Evolutionary conservation across 23 red algal genomes (phyloP), one percentile per base, ranked within the genome.

Genomic region (Cyanidiococcus yangmingshanensis): DNA sequence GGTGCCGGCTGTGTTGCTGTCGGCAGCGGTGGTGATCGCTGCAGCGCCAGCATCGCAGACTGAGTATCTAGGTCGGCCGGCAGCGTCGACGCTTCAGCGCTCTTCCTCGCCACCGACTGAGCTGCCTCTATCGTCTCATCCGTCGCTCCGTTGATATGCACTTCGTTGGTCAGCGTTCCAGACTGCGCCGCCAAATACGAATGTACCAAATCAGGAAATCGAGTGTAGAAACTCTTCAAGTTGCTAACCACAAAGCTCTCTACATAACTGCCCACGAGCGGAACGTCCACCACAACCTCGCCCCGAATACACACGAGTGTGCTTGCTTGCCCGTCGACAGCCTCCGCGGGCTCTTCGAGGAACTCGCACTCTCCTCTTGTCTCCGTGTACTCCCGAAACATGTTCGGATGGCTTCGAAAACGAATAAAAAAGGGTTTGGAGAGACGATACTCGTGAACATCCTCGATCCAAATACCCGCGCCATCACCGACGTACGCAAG

Each of bases 371-470:
- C 63, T 7, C 63, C 63, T 30, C 63, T 25, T 2, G 63, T 71
- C 63, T 71, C 63, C 12, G 63, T 71, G 32, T 71, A 71, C 63
- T 71, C 63, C 63, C 32, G 63, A 35, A 71, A 71, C 63, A 71
- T 71, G 27, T 71, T 71, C 63, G 63, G 63, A 71, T 71, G 63
- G 63, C 63, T 71, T 2, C 63, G 21, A 29, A 71, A 71, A 29
- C 32, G 7, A 29, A 71, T 71, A 7, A 17, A 25, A 30, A 27
- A 71, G 16, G 63, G 63, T 29, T 71, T 35, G 16, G 63, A 71
- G 16, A 71, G 63, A 29, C 63, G 63, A 29, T 71, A 71, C 27
- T 25, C 21, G 32, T 71, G 63, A 25, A 71, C 32, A 30, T 71
- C 63, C 27, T 71, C 63, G 63, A 71, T 71, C 12, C 27, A 71